Evolutionary conservation across 179 eudicot genomes (phyloP).

Genomic region (Silene vulgaris): DNA sequence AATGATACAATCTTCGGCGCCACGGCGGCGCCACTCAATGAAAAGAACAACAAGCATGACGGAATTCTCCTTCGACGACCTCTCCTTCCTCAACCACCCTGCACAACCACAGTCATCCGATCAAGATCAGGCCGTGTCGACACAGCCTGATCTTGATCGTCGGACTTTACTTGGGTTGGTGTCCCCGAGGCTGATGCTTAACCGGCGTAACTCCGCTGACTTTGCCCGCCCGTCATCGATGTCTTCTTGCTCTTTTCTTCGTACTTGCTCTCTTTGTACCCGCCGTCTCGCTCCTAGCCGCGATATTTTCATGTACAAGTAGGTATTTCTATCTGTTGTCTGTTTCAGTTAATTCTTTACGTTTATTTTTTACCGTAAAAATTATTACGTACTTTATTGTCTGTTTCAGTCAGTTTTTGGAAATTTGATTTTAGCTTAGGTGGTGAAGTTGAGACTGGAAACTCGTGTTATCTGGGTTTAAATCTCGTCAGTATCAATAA

Average conservation of each 20-base stretch:
- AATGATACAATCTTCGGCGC: slow-evolving; percentile 49
- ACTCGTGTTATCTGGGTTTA: too few species aligned
- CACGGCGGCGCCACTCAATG: slow-evolving; percentile 35
- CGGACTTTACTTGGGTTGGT: neutral
- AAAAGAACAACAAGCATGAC: slow-evolving; percentile 77
- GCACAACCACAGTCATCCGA: neutral
- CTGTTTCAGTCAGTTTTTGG: neutral
- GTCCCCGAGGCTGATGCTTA: neutral
- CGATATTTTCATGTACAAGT: slow-evolving; percentile 79
- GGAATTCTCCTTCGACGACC: slow-evolving; percentile 47
- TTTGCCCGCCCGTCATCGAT: neutral
- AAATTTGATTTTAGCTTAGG: too few species aligned
- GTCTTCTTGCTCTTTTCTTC: slow-evolving; percentile 30
- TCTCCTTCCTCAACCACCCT: slow-evolving; percentile 18
- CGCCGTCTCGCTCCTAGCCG: slow-evolving; percentile 54
- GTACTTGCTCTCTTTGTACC: slow-evolving; percentile 54
- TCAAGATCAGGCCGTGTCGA: neutral
- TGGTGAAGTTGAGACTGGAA: too few species aligned
- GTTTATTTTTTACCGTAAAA: neutral
- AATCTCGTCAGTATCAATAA: too few species aligned
- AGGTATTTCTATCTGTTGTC: neutral
- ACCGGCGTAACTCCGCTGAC: slow-evolving; percentile 49
- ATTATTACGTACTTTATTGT: neutral
- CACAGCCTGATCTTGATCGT: neutral
- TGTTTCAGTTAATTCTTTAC: neutral